Base-by-base conservation (phyloP, 352 stramenopile genomes). In the Elongisporangium prolatum region DNA sequence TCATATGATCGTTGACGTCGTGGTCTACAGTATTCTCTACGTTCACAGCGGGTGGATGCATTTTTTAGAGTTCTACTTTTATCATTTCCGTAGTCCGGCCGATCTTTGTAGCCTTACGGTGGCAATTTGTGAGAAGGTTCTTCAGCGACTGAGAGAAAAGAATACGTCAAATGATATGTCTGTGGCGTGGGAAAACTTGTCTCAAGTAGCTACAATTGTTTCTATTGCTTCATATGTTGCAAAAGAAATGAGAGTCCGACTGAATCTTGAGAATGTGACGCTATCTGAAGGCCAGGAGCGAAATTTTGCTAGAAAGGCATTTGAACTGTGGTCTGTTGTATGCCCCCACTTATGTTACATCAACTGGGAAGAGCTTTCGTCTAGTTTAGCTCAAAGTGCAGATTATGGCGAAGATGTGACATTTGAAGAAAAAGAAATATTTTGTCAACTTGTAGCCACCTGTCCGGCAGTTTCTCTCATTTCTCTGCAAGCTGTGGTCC, bases 21-120 rank as follows among this genome's bases (percentile, higher is more conserved):
- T 87, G 47, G 69, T 86, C 16, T 91, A 93, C 60, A 88, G 74
- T 51, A 67, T 91, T 6, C 58, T 91, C 17, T 61, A 85, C 28
- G 83, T 92, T 24, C 80, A 72, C 48, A 90, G 89, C 38, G 86
- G 86, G 1, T 95, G 86, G 86, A 78, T 92, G 61, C 74, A 92
- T 60, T 78, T 91, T 22, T 57, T 92, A 28, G 85, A 95, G 54
- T 77, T 89, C 61, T 88, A 86, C 64, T 94, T 90, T 57, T 84
- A 64, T 44, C 67, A 87, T 21, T 77, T 64, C 14, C 59, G 64
- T 17, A 57, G 65, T 20, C 67, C 80, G 16, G 73, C 70, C 9
- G 67, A 86, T 37, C 60, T 90, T 34, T 80, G 70, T 40, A 69
- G 50, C 21, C 50, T 89, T 37, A 64, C 61, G 20, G 62, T 65